Base-by-base conservation (phyloP, 208 protist genomes). In the Borovskyia barvae region DNA sequence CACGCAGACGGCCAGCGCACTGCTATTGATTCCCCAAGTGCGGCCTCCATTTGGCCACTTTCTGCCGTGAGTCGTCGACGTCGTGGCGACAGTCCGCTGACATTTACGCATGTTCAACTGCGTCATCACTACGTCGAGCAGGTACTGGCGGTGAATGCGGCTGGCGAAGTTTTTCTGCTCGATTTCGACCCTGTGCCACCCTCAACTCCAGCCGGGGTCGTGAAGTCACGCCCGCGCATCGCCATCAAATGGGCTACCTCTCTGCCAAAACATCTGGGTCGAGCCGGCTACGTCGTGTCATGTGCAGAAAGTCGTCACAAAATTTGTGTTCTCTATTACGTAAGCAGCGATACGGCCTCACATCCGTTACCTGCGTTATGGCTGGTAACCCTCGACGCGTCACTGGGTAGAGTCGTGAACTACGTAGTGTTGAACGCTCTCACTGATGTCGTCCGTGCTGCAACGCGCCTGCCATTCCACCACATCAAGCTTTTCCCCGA, bases 401-500 rank as follows among this genome's bases (percentile, higher is more conserved):
- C 52, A 32, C 75, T 49, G 0, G 87, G 87, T n/a, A 64, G 52
- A 3, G 58, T 93, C 9, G 54, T 80, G 29, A 73, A 89, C 59
- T 80, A 75, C 45, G 58, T 86, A 5, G 63, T 68, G 26, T 50
- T 93, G 42, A 84, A 89, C 53, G 75, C 76, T 12, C 50, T 90
- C 33, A 66, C 65, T 2, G 72, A 72, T 19, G 75, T 90, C 3
- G 72, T 82, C 11, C 46, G 50, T 15, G 71, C 64, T 9, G 74
- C 78, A 1, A 53, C 64, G 25, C 57, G 70, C 8, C 43, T 70
- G 15, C 82, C 83, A 15, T 62, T 61, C 22, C 75, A 89, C 43
- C 77, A 89, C 60, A 81, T 85, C 19, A 74, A 72, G 26, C 36
- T 93, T 12, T 85, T 78, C 46, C 25, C 72, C 36, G 71, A 84